Evolutionary conservation across 1,284 basidiomycete genomes (phyloP).

Genomic region (Coniferiporia weirii): DNA sequence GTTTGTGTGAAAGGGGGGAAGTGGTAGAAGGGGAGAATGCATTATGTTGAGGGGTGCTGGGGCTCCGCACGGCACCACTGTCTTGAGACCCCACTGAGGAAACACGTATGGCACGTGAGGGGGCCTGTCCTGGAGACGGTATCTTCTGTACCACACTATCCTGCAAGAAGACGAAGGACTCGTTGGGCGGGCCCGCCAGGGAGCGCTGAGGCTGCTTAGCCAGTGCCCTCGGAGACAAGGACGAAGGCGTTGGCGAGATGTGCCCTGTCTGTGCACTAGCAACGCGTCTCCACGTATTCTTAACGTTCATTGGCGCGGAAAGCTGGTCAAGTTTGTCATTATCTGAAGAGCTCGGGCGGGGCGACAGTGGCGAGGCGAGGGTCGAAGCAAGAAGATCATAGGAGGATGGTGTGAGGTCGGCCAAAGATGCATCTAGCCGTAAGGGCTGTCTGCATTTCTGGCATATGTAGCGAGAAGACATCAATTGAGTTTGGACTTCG

Average conservation of each 20-base stretch:
- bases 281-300: slow-evolving; percentile 57
- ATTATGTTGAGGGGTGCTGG: slow-evolving; percentile 2
- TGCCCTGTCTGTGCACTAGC: slow-evolving; percentile 32
- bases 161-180: slow-evolving; percentile 87
- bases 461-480: slow-evolving; percentile 48
- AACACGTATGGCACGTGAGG: slow-evolving; percentile 20
- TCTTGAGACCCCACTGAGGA: slow-evolving; percentile 24
- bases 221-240: slow-evolving; percentile 40
- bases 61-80: slow-evolving; percentile 18
- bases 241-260: slow-evolving; percentile 32
- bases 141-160: slow-evolving; percentile 71
- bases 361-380: slow-evolving; percentile 47
- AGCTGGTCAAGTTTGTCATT: slow-evolving; percentile 51
- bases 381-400: slow-evolving; percentile 81
- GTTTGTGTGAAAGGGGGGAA: slow-evolving; percentile 73
- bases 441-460: slow-evolving; percentile 87
- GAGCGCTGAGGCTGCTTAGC: slow-evolving; percentile 52
- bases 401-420: slow-evolving; percentile 78
- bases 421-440: slow-evolving; percentile 81
- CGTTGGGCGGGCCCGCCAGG: slow-evolving; percentile 50
- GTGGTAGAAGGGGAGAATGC: slow-evolving; percentile 47
- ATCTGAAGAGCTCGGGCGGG: slow-evolving; percentile 39
- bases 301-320: slow-evolving; percentile 51
- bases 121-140: slow-evolving; percentile 37
- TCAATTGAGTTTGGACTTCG: neutral